A percentile compares a stretch with the other conserved stretches of the same genome.
Evolutionary conservation across 345 rosid species (phyloP).

Genomic region (Reutealis trisperma): DNA sequence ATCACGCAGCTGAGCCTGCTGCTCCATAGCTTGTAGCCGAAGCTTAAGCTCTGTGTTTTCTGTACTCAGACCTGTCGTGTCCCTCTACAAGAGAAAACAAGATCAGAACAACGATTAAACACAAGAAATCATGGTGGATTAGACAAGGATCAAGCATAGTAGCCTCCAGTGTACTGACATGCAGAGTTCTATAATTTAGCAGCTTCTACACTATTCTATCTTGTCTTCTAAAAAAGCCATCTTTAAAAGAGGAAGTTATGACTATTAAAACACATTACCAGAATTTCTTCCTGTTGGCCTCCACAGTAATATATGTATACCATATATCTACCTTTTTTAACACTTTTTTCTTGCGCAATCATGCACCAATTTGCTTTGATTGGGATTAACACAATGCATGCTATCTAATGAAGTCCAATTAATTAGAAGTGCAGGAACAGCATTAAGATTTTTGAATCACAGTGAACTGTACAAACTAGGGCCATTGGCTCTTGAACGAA

Average conservation of each 20-base stretch:
- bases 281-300: background rate
- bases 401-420: background rate
- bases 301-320: background rate
- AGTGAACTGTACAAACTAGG: background rate
- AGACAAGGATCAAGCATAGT: background rate
- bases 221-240: background rate
- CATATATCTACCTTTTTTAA: background rate
- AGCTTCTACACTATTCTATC: background rate
- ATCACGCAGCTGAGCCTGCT: slow-evolving; percentile 83
- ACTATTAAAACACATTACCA: background rate
- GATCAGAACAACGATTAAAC: background rate
- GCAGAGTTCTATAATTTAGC: background rate
- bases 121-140: background rate
- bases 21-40: slow-evolving; percentile 88
- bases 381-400: background rate
- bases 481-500: background rate
- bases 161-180: background rate
- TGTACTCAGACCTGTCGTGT: slow-evolving; percentile 66
- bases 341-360: background rate
- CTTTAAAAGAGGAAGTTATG: background rate
- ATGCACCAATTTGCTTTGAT: background rate
- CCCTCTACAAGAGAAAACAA: slow-evolving; percentile 55
- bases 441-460: background rate
- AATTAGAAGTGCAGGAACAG: background rate
- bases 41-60: slow-evolving; percentile 95